Evolutionary conservation across 75 land plant species (phyloP), one percentile per base, ranked within the genome.

Genomic region (Isoetes taiwanensis): DNA sequence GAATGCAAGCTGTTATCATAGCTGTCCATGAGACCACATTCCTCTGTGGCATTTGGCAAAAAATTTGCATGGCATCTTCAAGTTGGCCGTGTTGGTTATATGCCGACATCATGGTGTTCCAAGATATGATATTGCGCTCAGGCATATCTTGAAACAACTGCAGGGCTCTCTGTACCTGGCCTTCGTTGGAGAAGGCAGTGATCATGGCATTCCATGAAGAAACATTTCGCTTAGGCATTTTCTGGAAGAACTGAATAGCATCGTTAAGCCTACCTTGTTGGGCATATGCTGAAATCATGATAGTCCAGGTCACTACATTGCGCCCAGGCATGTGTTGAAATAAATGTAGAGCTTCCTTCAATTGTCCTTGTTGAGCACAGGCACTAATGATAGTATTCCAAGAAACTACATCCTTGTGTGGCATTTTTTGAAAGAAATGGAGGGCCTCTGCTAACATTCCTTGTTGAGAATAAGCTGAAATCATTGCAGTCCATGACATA

Each of bases 121-220:
- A n/a, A n/a, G n/a, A n/a, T n/a, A n/a, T n/a, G n/a, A n/a, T n/a
- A n/a, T n/a, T n/a, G n/a, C n/a, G n/a, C n/a, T n/a, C n/a, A n/a
- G n/a, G 55, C 42, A 77, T 74, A 14, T 71, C 58, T 6, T 48
- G 55, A 26, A 79, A 73, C 2, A 73, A 34, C 16, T 62, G 9
- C 2, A 80, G 32, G 0, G 84, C 83, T 23, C 67, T n/a, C n/a
- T n/a, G 11, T 37, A 14, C 14, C 28, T 39, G 25, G 17, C 46
- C 61, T 6, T 58, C 43, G 28, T 58, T n/a, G 8, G 34, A 41
- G 54, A 62, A 76, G 19, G 54, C 74, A 2, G 70, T 29, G n/a
- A 83, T 72, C 77, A 83, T 80, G n/a, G 83, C 60, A 54, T 66
- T 73, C 80, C 86, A 80, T 23, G 80, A 41, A 10, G 73, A 61